Evolutionary conservation across 2,329 filamentous ascomycete species (phyloP).

Genomic region (Neurospora sp.): DNA sequence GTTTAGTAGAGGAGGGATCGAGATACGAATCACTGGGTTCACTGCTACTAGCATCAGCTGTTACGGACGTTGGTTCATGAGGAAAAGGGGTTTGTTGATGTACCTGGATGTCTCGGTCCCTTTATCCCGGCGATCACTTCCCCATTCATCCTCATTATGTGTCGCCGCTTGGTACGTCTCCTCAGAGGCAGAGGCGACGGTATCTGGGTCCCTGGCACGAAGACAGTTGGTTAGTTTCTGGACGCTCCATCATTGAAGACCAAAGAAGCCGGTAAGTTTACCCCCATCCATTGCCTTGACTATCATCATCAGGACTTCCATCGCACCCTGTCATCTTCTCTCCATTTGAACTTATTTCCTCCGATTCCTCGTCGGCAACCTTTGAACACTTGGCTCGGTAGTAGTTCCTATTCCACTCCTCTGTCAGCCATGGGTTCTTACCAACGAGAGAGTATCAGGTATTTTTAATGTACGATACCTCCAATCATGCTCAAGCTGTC

Average conservation of each 20-base stretch:
- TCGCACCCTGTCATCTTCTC: not conserved
- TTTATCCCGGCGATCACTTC: too few relatives aligned
- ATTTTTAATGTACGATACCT: not conserved
- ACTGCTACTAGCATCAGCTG: too few relatives aligned
- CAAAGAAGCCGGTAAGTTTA: not conserved
- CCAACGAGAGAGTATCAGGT: not conserved
- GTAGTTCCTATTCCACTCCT: not conserved
- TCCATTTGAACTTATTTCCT: not conserved
- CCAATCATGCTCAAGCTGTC: not conserved
- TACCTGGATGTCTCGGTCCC: too few relatives aligned
- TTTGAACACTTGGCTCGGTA: not conserved
- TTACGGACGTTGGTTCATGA: too few relatives aligned
- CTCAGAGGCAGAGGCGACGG: not conserved
- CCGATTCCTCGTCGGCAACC: too few relatives aligned
- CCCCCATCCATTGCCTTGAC: not conserved
- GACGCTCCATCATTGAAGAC: not conserved
- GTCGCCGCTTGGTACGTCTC: not conserved
- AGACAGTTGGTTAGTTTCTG: not conserved
- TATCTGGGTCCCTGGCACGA: rapidly evolving
- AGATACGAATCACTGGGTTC: too few relatives aligned
- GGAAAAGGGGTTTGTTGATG: too few relatives aligned
- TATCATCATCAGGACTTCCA: not conserved
- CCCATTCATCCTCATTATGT: too few relatives aligned
- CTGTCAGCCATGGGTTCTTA: not conserved
- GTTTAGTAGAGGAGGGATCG: not conserved